These are phyloP conservation scores for Aureobasidium sp. DNA, from an alignment of 2,329 filamentous ascomycete species.

Conservation along the genomic window DNA sequence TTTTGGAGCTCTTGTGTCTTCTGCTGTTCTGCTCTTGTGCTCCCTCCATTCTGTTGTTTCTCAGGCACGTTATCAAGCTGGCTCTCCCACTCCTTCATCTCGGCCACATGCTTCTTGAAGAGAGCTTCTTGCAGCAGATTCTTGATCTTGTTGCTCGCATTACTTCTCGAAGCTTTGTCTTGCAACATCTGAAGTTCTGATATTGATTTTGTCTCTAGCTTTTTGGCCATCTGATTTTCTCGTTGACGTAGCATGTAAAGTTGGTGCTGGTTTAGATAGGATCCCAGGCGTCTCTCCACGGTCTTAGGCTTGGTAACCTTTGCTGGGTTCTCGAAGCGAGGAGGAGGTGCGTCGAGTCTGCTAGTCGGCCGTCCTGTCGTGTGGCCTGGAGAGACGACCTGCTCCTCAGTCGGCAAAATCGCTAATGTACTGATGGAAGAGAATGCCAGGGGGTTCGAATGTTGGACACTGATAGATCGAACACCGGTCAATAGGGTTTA, in stretches of 20 bases:
- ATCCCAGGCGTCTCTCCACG: not conserved
- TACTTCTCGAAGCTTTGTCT: not conserved
- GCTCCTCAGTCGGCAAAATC: accelerated
- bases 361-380: not conserved
- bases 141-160: not conserved
- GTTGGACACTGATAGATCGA: not conserved
- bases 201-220: not conserved
- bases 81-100: not conserved
- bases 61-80: not conserved
- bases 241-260: not conserved
- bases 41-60: not conserved
- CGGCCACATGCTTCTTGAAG: not conserved
- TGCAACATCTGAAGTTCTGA: not conserved
- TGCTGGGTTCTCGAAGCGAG: not conserved
- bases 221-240: not conserved
- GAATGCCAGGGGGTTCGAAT: not conserved
- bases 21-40: not conserved
- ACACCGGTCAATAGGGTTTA: not conserved
- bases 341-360: not conserved
- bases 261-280: not conserved
- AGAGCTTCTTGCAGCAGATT: not conserved
- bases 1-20: not conserved
- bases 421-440: not conserved
- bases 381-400: not conserved
- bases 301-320: not conserved